Base-by-base conservation (phyloP, 768 basidiomycete species). In the Mycena alexandri region DNA sequence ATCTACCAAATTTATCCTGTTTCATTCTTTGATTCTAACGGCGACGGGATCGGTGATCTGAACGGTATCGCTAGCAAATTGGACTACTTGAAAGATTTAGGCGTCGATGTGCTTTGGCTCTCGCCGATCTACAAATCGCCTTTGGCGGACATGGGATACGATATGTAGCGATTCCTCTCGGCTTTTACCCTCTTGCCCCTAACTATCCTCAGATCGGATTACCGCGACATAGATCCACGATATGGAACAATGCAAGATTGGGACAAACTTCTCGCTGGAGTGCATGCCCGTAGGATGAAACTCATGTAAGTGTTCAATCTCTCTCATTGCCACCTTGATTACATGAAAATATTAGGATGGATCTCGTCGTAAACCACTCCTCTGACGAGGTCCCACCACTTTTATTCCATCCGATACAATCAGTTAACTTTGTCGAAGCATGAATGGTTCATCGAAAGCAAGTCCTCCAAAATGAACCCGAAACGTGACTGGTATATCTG, bases 401-500 rank as follows among this genome's bases (percentile, higher is more conserved):
- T 14, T 25, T 19, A 19, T 24, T 24, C 1, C 11, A 8, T 24
- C 11, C 11, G 11, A 16, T 16, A 12, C 47, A 24, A 48, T 48
- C 11, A 24, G 25, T 24, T 16, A 13, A 48, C 5, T 21, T 12
- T 29, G 9, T n/a, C 14, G 16, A 16, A 92, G 89, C 92, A 93
- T 71, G 83, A 81, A 13, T 93, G 93, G 92, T 94, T 93, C 79
- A 66, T 82, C 36, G 81, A 87, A 71, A 89, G 90, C 25, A 79
- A 79, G 34, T 79, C 85, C 70, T 75, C 83, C 78, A 74, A 87
- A 80, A 75, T 79, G 9, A 81, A 85, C 72, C 84, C 88, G 0
- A 92, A 90, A 75, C 85, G 91, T 16, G 86, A 93, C 73, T 93
- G 90, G 90, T 94, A 92, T 76, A 83, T 90, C 66, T 93, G 92